A percentile compares a stretch with the other conserved stretches of the same genome.
These are phyloP conservation scores for Aspergillus ibericus DNA, from an alignment of 2,329 filamentous ascomycete species.

Conservation along the genomic window DNA sequence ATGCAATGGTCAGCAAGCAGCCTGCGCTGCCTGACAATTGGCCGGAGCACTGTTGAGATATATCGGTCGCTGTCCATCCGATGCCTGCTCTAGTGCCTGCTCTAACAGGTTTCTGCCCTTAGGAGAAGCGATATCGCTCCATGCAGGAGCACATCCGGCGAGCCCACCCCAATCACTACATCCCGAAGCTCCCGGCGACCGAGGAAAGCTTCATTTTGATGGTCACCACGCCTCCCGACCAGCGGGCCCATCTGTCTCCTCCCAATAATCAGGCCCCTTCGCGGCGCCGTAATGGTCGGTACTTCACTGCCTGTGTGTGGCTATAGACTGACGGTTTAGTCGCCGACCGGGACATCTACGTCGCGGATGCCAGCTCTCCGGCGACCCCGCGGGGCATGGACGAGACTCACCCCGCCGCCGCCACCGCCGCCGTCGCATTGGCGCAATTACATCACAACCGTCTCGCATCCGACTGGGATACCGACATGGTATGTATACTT, in stretches of 20 bases:
- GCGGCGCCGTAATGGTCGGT: conserved; percentile 40
- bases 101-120: conserved; percentile 25
- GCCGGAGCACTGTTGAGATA: not conserved
- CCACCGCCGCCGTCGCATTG: conserved; percentile 79
- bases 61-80: not conserved
- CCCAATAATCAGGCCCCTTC: conserved; percentile 40
- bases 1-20: conserved; percentile 12
- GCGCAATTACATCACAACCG: conserved; percentile 82
- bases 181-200: conserved; percentile 94
- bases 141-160: conserved; percentile 99
- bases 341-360: conserved; percentile 66
- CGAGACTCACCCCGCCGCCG: conserved; percentile 67
- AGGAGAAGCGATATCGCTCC: conserved; percentile 95
- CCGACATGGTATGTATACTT: conserved; percentile 66
- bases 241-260: conserved; percentile 59
- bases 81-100: too few relatives aligned
- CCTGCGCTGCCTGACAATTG: conserved; percentile 3
- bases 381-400: conserved; percentile 68
- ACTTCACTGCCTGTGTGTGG: conserved; percentile 17
- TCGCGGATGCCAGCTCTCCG: conserved; percentile 66
- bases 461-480: conserved; percentile 73
- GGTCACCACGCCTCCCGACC: conserved; percentile 84
- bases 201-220: conserved; percentile 97
- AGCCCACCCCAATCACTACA: conserved; percentile 95
- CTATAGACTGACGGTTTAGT: conserved; percentile 30